Evolutionary conservation across 768 basidiomycete species (phyloP).

Genomic region (Termitomyces sp.): DNA sequence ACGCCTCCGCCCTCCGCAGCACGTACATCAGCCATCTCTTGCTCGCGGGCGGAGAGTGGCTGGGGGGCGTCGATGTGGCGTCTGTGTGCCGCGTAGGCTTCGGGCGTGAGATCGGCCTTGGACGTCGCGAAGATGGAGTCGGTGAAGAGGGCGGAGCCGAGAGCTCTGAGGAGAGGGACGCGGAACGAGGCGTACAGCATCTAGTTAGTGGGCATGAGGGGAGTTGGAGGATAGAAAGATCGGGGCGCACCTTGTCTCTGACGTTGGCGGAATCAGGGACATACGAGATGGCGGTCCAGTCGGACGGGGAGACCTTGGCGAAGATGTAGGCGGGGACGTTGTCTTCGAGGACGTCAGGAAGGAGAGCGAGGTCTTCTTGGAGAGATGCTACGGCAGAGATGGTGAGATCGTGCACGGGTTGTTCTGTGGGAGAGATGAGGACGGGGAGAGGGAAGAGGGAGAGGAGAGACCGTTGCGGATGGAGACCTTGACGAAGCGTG

Average conservation of each 20-base stretch:
- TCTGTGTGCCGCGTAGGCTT: slow-evolving; percentile 70
- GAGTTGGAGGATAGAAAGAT: neutral
- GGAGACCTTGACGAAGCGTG: slow-evolving; percentile 73
- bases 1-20: slow-evolving; percentile 58
- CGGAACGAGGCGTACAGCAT: slow-evolving; percentile 89
- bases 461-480: slow-evolving; percentile 63
- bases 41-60: slow-evolving; percentile 78
- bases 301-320: slow-evolving; percentile 51
- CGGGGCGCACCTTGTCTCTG: slow-evolving; percentile 64
- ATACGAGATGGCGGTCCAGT: slow-evolving; percentile 76
- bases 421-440: slow-evolving; percentile 42
- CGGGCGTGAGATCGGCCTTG: slow-evolving; percentile 59
- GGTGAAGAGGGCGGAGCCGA: slow-evolving; percentile 69
- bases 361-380: slow-evolving; percentile 52
- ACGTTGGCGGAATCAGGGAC: slow-evolving; percentile 81
- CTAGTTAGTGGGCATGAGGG: slow-evolving; percentile 36
- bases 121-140: slow-evolving; percentile 77
- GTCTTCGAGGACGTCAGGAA: slow-evolving; percentile 52
- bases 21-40: slow-evolving; percentile 73
- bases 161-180: slow-evolving; percentile 58
- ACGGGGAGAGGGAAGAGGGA: slow-evolving; percentile 2
- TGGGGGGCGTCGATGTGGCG: slow-evolving; percentile 70
- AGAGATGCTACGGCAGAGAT: slow-evolving; percentile 47
- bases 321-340: slow-evolving; percentile 73
- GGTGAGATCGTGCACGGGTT: slow-evolving; percentile 56